Evolutionary conservation across 129 eudicot genomes (phyloP).

Genomic region (Cynara cardunculus): DNA sequence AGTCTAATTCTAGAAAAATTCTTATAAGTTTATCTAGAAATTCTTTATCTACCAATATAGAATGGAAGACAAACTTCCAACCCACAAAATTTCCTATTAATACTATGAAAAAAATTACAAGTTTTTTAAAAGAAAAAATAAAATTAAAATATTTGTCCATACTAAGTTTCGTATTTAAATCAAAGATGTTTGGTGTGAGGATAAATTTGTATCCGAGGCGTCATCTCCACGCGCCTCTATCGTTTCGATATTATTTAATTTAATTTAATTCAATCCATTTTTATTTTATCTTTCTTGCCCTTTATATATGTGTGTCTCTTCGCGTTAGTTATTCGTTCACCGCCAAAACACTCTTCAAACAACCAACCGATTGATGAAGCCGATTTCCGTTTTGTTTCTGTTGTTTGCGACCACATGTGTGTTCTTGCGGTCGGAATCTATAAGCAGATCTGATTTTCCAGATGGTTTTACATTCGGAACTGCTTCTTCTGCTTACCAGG

Average conservation of each 20-base stretch:
- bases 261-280: too few species aligned
- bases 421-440: slow-evolving; percentile 34
- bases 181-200: too few species aligned
- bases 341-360: slow-evolving; percentile 23
- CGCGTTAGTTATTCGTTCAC: neutral
- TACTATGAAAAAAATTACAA: too few species aligned
- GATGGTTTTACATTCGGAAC: slow-evolving; percentile 76
- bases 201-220: too few species aligned
- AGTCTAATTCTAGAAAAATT: too few species aligned
- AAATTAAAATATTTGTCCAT: too few species aligned
- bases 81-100: too few species aligned
- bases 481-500: slow-evolving; percentile 96
- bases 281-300: neutral
- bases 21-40: too few species aligned
- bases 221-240: neutral
- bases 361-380: slow-evolving; percentile 18
- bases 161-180: too few species aligned
- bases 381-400: slow-evolving; percentile 1
- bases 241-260: neutral
- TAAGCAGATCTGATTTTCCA: slow-evolving; percentile 66
- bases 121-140: too few species aligned
- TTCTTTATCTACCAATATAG: too few species aligned
- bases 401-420: slow-evolving; percentile 8
- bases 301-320: neutral
- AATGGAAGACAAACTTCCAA: too few species aligned